Base-by-base conservation (phyloP, 306 rosid species). In the Gillenia trifoliata region DNA sequence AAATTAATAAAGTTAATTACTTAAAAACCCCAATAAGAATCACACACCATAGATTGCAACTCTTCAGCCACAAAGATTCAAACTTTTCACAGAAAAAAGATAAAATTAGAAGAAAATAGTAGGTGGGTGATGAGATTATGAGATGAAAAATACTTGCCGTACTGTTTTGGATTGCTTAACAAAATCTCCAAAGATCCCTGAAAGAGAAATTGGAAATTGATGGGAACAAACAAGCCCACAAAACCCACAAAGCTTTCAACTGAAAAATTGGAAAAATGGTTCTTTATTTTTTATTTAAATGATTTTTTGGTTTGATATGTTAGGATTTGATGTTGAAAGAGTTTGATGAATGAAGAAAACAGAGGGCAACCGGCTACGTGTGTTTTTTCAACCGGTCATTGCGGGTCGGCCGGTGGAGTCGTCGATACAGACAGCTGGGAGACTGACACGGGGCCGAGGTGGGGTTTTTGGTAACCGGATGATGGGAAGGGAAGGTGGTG, bases 81-180 rank as follows among this genome's bases (percentile, higher is more conserved):
- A 79, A 26, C 74, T 68, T 75, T 19, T 19, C 6, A 6, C 7
- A 71, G 2, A 6, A 12, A 19, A 41, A 40, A 17, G 16, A 66
- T 4, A 77, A 54, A 5, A 43, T 26, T 30, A 16, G 36, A 23
- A n/a, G 3, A 70, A 60, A 34, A 64, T 15, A 60, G 57, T 22
- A 17, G 76, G 78, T 52, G 70, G 55, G 25, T 57, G 41, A 81
- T 23, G 52, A 54, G 26, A 23, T 19, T 41, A 52, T 50, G 52
- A 54, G 74, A 49, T 69, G 65, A 57, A 60, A 19, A 33, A 70
- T 74, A 78, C 79, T 83, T 67, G 76, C 78, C 86, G 65, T 83
- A 79, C 83, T 57, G 78, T 40, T 66, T 17, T 66, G 76, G 83
- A 30, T 72, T 65, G 77, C 55, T 41, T 33, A 26, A 63, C 69